Percentiles rank a stretch among this genome's conserved stretches.
phyloP scores from a whole-genome alignment of 495 filamentous ascomycete species.

The Penicillium chermesinum region DNA sequence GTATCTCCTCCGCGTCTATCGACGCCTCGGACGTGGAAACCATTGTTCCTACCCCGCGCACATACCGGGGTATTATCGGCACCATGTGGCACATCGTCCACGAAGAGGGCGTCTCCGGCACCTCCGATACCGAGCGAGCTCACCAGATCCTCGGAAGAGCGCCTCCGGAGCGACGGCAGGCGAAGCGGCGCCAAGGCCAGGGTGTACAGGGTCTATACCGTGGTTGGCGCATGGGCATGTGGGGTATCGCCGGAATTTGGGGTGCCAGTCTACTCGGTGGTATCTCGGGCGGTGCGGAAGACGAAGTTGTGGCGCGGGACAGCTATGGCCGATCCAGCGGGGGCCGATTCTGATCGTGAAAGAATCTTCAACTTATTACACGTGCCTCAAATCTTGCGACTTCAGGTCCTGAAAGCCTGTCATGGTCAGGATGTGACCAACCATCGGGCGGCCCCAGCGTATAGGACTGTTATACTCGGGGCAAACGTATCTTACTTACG shows the following conservation, averaged over 20 bases:
- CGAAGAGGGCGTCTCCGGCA: slow-evolving; percentile 64
- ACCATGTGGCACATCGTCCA: slow-evolving; percentile 83
- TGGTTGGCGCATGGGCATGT: slow-evolving; percentile 93
- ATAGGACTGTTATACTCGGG: no score
- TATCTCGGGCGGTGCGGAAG: slow-evolving; percentile 29
- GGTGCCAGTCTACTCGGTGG: slow-evolving; percentile 59
- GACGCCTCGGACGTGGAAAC: slow-evolving; percentile 55
- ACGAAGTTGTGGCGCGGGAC: slow-evolving; percentile 29
- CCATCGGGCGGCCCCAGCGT: no score
- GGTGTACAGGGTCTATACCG: slow-evolving; percentile 81
- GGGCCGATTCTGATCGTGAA: slow-evolving; percentile 28
- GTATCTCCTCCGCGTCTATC: slow-evolving; percentile 31
- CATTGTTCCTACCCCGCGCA: slow-evolving; percentile 56
- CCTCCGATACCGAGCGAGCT: slow-evolving; percentile 32
- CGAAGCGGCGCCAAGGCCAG: slow-evolving; percentile 60
- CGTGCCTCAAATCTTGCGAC: no score
- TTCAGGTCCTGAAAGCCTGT: no score
- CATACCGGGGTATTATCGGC: slow-evolving; percentile 73
- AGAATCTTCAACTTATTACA: no score
- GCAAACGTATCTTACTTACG: slow-evolving; percentile 3
- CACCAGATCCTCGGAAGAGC: slow-evolving; percentile 32
- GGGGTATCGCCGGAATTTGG: slow-evolving; percentile 90
- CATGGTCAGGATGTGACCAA: no score
- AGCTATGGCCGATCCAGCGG: slow-evolving; percentile 27
- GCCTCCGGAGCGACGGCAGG: slow-evolving; percentile 27